Base-by-base conservation (phyloP, 805 yeast genomes). In the Barnettozyma vustinii region DNA sequence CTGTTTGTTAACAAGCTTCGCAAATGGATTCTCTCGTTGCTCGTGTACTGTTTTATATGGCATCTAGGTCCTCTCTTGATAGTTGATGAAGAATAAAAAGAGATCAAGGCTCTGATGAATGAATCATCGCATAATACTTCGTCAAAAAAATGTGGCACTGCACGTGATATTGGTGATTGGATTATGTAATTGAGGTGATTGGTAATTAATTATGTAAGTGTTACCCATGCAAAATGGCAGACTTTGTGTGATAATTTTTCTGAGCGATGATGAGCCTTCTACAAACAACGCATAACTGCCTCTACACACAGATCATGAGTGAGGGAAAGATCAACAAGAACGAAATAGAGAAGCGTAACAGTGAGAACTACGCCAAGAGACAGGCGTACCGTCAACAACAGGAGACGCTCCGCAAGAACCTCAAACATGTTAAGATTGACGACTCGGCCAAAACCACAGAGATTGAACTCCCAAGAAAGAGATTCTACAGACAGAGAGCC, bases 401-500 rank as follows among this genome's bases (percentile, higher is more conserved):
- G 61, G 77, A 77, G 54, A 73, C 70, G 13, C 69, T 67, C 47
- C 69, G 84, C 47, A 68, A 71, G 52, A 73, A 69, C 47, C 59
- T 74, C 46, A 77, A 76, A 53, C 72, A 71, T 56, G 80, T 72
- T 7, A 67, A 68, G 43, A 72, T 76, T 44, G 74, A 68, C 50
- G 74, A 68, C 36, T 59, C 55, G 5, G 54, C 64, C 19, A 48
- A 48, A 5, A 19, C 45, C 21, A 56, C 57, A 18, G 57, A 56
- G 26, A 54, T 67, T 18, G 81, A 83, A 50, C 71, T 90, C 45
- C 97, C 97, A 45, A 78, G 82, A 61, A 86, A 94, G 65, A 77
- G 94, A 58, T 94, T 77, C 63, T 94, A 94, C 66, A 79, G 99
- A 65, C 99, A 94, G 69, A 74, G 99, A 68, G 99, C 99, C 1